These are phyloP conservation scores for Selenicereus undatus DNA, from an alignment of 148 eudicot genomes.

Conservation along the genomic window DNA sequence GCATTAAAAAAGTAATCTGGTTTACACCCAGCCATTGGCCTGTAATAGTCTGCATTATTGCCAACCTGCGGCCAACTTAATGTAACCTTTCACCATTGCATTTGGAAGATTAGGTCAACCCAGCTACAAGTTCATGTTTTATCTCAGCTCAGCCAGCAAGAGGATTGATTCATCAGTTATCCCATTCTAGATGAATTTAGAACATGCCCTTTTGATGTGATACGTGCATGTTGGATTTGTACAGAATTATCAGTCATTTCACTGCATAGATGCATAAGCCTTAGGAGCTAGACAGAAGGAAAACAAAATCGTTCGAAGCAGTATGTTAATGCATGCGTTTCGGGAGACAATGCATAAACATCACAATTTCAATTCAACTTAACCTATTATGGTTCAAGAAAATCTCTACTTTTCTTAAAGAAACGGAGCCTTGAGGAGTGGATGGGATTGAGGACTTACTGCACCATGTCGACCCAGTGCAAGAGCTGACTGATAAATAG, in stretches of 20 bases:
- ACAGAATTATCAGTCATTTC: neutral
- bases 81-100: neutral
- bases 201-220: neutral
- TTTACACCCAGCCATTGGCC: neutral
- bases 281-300: neutral
- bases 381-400: neutral
- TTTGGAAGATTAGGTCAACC: neutral
- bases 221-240: no score
- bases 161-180: neutral
- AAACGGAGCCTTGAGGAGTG: neutral
- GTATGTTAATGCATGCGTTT: neutral
- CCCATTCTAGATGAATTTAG: neutral
- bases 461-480: slow-evolving; percentile 74
- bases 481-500: slow-evolving; percentile 86
- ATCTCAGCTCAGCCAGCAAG: neutral
- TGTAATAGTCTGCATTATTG: neutral
- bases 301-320: neutral
- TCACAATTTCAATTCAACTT: neutral
- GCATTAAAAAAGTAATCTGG: neutral
- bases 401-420: neutral
- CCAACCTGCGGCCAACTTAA: neutral
- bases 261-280: neutral
- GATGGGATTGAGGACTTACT: slow-evolving; percentile 45
- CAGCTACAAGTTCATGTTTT: neutral
- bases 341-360: neutral